phyloP scores from a whole-genome alignment of 768 basidiomycete species.

The Polyporus arcularius region DNA sequence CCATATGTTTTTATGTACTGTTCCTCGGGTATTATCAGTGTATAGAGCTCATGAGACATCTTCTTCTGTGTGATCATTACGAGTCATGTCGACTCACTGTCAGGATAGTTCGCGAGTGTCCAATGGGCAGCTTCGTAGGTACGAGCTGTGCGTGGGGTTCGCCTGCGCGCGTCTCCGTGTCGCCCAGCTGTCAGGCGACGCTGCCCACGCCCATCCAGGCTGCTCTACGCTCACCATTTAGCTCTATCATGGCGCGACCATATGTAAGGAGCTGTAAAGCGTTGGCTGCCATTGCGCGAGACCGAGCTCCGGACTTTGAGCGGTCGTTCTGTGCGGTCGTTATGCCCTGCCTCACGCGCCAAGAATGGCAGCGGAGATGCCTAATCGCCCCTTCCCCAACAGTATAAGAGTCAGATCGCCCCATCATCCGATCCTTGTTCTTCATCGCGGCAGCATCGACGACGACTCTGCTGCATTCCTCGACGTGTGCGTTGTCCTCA shows the following conservation, averaged over 20 bases:
- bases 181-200: conserved; percentile 7
- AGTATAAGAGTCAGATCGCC: conserved; percentile 17
- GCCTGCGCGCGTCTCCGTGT: not conserved
- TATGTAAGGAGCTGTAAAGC: conserved; percentile 9
- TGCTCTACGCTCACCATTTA: not conserved
- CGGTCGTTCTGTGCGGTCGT: conserved; percentile 6
- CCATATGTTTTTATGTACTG: conserved; percentile 18
- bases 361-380: conserved; percentile 4
- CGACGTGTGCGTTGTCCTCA: conserved; percentile 4
- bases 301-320: conserved; percentile 15
- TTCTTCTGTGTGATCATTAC: not conserved
- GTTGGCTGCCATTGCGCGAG: conserved; percentile 5
- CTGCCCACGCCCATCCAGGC: conserved; percentile 11
- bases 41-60: conserved; percentile 11
- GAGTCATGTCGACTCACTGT: not conserved
- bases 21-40: conserved; percentile 17
- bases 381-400: conserved; percentile 15
- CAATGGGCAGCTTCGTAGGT: not conserved
- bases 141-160: too few relatives aligned
- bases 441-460: not conserved
- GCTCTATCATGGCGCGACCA: conserved; percentile 5
- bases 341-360: conserved; percentile 10
- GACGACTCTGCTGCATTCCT: conserved; percentile 2
- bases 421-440: conserved; percentile 7
- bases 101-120: not conserved